Evolutionary conservation across 2,329 filamentous ascomycete genomes (phyloP).

Genomic region (Cytospora mali): DNA sequence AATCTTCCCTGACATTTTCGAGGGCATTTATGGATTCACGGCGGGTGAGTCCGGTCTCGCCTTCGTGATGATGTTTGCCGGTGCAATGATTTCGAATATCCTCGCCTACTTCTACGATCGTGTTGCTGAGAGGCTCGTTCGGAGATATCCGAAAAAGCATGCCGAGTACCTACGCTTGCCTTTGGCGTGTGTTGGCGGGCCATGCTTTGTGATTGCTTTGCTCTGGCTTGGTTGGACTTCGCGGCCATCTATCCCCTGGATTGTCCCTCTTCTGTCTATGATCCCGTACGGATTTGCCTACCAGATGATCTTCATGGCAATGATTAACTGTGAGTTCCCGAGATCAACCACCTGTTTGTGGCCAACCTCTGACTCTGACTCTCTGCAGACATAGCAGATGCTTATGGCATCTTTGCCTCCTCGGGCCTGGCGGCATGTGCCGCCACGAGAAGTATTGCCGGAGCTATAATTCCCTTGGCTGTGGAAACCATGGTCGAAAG

Average conservation of each 20-base stretch:
- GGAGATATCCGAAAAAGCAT: slow-evolving; percentile 31
- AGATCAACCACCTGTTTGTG: not conserved
- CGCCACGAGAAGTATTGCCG: slow-evolving; percentile 33
- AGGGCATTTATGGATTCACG: slow-evolving; percentile 37
- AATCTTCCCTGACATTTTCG: slow-evolving; percentile 33
- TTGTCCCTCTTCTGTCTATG: slow-evolving; percentile 33
- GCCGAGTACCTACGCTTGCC: slow-evolving; percentile 37
- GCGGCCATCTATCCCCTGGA: slow-evolving; percentile 32
- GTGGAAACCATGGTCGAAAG: slow-evolving; percentile 33
- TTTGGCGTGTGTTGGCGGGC: slow-evolving; percentile 34
- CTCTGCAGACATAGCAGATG: slow-evolving; percentile 30
- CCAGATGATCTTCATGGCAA: slow-evolving; percentile 35
- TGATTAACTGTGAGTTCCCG: slow-evolving; percentile 32
- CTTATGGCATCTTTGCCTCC: slow-evolving; percentile 35
- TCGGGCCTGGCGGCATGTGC: slow-evolving; percentile 34
- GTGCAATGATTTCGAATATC: slow-evolving; percentile 31
- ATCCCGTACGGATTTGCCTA: slow-evolving; percentile 36
- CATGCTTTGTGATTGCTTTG: slow-evolving; percentile 33
- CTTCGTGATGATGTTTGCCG: slow-evolving; percentile 34
- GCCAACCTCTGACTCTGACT: not conserved
- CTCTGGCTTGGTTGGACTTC: slow-evolving; percentile 37
- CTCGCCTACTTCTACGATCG: slow-evolving; percentile 32
- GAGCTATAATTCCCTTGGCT: slow-evolving; percentile 33
- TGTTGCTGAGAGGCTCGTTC: slow-evolving; percentile 28
- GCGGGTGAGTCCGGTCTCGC: slow-evolving; percentile 34